Base-by-base conservation (phyloP, 2,329 filamentous ascomycete genomes). In the Fusarium odoratissimum region DNA sequence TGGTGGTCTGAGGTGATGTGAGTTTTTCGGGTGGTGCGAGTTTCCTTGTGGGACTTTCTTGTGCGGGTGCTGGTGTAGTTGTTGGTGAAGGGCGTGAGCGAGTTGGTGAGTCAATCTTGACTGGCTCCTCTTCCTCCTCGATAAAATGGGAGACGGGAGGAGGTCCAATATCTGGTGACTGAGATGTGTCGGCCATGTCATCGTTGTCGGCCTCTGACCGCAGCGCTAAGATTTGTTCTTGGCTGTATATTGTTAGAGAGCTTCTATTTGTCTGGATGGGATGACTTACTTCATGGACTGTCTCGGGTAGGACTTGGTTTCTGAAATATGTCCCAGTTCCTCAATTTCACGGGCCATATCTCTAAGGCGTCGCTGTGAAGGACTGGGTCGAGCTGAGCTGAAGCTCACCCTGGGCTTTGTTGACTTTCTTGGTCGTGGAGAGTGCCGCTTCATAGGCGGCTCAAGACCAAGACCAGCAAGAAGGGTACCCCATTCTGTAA, bases 101-200 rank as follows among this genome's bases (percentile, higher is more conserved):
- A 44, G 72, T 80, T 3, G 87, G 85, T 9, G 89, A 84, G 71
- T 89, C 86, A 63, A 86, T 80, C 73, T 89, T 88, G 37, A 87
- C 82, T 2, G 85, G 84, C 55, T 90, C 87, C 54, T 90, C 87
- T 58, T 87, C 84, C 55, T 87, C 84, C 40, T 90, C 86, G n/a
- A 90, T 85, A 70, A 87, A 89, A 63, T 87, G 84, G 13, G 88
- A 90, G 48, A 89, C 83, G 2, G 89, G 88, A 9, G 90, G 89
- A 8, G 90, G 88, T 1, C 91, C 92, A 48, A 94, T 86, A 63
- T 94, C 91, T 10, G 92, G 91, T 6, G 92, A 93, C 44, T 91
- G 89, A 48, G 85, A 86, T 38, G 84, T 84, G 62, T 85, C 83
- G 41, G 85, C 85, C 38, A 84, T 84, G 55, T 85, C 82, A 48